These are phyloP conservation scores for Acanthamoeba polyphaga DNA, from an alignment of 208 protist species.

Conservation along the genomic window DNA sequence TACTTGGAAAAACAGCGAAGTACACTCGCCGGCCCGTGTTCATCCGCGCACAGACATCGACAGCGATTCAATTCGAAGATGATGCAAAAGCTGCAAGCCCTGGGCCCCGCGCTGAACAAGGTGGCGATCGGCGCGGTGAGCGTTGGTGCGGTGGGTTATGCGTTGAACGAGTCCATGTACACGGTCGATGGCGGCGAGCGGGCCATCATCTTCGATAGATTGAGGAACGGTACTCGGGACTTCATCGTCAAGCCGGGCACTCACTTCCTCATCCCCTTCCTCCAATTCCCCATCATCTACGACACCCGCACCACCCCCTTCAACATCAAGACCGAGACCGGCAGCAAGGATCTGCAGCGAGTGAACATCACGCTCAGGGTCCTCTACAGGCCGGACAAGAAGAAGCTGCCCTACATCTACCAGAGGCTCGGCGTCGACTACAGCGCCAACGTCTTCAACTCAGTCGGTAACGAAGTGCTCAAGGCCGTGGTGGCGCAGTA, in stretches of 20 bases:
- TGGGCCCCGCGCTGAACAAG: conserved; percentile 3
- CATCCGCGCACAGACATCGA: too few species aligned
- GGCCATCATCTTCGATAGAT: conserved; percentile 68
- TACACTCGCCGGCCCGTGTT: too few species aligned
- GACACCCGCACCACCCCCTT: conserved; percentile 35
- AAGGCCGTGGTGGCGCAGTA: conserved; percentile 94
- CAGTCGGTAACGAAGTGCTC: conserved; percentile 95
- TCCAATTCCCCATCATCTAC: conserved; percentile 74
- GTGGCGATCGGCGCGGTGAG: conserved; percentile 12
- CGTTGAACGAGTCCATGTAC: conserved; percentile 56
- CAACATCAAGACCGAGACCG: conserved; percentile 69
- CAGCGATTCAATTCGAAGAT: background rate
- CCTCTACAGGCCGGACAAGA: conserved; percentile 94
- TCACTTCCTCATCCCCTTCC: conserved; percentile 70
- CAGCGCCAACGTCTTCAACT: conserved; percentile 84
- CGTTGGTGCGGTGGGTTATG: conserved; percentile 40
- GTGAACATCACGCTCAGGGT: conserved; percentile 98
- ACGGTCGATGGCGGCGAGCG: conserved; percentile 64
- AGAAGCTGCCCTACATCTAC: conserved; percentile 95
- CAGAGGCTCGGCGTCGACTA: conserved; percentile 95
- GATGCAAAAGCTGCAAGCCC: background rate
- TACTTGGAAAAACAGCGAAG: background rate
- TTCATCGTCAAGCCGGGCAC: conserved; percentile 69
- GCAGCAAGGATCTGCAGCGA: conserved; percentile 94
- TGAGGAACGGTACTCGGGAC: conserved; percentile 73